These are phyloP conservation scores for Erigeron canadensis DNA, from an alignment of 129 eudicot genomes.

Conservation along the genomic window DNA sequence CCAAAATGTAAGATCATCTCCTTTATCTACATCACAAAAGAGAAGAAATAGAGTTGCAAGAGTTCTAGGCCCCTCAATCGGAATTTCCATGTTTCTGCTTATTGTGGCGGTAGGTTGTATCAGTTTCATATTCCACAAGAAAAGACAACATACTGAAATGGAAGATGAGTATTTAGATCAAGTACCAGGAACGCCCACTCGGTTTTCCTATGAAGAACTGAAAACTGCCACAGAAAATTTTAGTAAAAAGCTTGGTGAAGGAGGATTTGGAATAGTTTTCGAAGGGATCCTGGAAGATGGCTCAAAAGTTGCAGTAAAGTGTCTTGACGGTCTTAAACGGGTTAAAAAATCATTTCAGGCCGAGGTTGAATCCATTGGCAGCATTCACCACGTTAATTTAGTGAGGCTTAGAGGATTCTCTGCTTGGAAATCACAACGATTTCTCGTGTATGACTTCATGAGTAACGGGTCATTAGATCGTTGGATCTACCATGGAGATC, in stretches of 20 bases:
- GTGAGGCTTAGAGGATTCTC: constrained; percentile 46
- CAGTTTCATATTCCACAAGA: neutral
- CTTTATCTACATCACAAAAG: neutral
- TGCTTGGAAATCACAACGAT: constrained; percentile 37
- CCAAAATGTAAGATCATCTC: constrained; percentile 12
- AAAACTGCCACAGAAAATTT: constrained; percentile 39
- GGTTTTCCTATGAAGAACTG: constrained; percentile 39
- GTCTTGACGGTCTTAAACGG: constrained; percentile 35
- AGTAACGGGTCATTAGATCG: constrained; percentile 37
- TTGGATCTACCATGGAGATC: constrained; percentile 36
- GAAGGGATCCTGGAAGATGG: constrained; percentile 35
- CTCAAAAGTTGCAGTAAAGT: constrained; percentile 40
- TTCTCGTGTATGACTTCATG: constrained; percentile 51
- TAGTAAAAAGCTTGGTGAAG: constrained; percentile 43
- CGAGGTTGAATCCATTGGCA: constrained; percentile 51
- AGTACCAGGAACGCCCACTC: constrained; percentile 40
- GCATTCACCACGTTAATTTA: constrained; percentile 52
- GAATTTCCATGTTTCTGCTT: neutral
- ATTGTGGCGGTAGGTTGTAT: neutral
- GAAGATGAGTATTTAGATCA: constrained; percentile 43
- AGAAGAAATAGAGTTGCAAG: neutral
- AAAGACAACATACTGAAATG: neutral
- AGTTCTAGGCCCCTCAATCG: neutral
- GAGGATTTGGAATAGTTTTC: constrained; percentile 54
- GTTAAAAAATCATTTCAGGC: constrained; percentile 42